Conservation (phyloP, 2,329 filamentous ascomycete species). For the Beauveria sp. region DNA sequence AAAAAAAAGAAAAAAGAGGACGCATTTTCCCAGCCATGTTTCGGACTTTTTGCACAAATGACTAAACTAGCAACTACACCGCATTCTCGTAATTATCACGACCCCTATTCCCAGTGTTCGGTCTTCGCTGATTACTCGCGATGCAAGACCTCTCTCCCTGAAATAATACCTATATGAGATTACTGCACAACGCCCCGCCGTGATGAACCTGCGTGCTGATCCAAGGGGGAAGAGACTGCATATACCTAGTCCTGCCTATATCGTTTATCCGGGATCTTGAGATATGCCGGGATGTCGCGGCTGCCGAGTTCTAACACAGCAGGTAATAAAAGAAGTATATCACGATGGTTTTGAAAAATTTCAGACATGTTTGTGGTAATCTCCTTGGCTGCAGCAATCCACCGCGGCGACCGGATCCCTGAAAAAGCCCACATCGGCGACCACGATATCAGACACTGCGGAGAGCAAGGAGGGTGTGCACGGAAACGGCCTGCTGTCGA, state of each 20-base stretch:
- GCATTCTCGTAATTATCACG: neutral
- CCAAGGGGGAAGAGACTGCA: neutral
- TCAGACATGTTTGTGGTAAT: neutral
- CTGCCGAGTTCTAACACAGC: neutral
- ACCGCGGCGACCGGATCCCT: neutral
- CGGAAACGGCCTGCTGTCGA: neutral
- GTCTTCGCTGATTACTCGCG: too few species aligned
- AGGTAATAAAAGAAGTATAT: neutral
- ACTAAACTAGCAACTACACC: neutral
- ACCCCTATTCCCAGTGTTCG: neutral
- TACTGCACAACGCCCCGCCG: neutral
- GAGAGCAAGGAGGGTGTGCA: neutral
- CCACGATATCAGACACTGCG: neutral
- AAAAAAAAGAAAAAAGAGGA: neutral
- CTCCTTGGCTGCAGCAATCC: neutral
- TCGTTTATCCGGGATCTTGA: neutral
- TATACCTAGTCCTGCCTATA: neutral
- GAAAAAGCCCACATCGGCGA: slow-evolving; percentile 2
- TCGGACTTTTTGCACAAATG: neutral
- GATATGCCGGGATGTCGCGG: neutral
- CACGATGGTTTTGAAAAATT: neutral
- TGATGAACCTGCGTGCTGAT: neutral
- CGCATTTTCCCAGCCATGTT: neutral
- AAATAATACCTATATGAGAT: neutral
- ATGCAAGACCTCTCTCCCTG: too few species aligned